Percentiles rank a stretch among this genome's conserved stretches.
Evolutionary conservation across 176 grass and related monocot genomes (phyloP).

Genomic region (Cocos nucifera): DNA sequence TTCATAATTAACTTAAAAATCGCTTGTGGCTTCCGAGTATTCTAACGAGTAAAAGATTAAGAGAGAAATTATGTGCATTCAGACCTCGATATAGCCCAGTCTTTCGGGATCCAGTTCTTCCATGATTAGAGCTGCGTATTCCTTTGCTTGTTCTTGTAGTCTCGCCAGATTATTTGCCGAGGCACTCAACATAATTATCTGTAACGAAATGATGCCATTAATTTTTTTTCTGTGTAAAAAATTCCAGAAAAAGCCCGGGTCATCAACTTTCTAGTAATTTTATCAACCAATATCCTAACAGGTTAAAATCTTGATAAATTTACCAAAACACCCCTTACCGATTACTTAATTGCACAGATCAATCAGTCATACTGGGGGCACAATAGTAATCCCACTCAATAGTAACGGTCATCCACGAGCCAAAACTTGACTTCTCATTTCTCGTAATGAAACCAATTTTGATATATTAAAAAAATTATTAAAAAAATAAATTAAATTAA

Average conservation of each 20-base stretch:
- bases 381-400: neutral
- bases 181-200: conserved; percentile 98
- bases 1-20: too few relatives aligned
- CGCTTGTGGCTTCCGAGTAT: neutral
- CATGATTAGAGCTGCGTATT: conserved; percentile 97
- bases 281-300: neutral
- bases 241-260: too few relatives aligned
- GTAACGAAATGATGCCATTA: conserved; percentile 5
- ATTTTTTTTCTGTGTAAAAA: neutral
- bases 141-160: conserved; percentile 89
- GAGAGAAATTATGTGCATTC: neutral
- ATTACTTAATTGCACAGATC: conserved; percentile 16
- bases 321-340: conserved; percentile 59
- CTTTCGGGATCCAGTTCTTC: conserved; percentile 92
- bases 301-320: neutral
- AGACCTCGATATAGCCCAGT: conserved; percentile 86
- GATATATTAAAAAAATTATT: too few relatives aligned
- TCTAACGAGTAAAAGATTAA: neutral
- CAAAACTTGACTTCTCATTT: too few relatives aligned
- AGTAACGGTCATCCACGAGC: too few relatives aligned
- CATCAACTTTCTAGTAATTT: too few relatives aligned
- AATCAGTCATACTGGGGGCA: neutral
- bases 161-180: conserved; percentile 89
- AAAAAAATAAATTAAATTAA: too few relatives aligned
- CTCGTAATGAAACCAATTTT: too few relatives aligned